Base-by-base conservation (phyloP, 495 filamentous ascomycete species). In the Xylaria telfairii region DNA sequence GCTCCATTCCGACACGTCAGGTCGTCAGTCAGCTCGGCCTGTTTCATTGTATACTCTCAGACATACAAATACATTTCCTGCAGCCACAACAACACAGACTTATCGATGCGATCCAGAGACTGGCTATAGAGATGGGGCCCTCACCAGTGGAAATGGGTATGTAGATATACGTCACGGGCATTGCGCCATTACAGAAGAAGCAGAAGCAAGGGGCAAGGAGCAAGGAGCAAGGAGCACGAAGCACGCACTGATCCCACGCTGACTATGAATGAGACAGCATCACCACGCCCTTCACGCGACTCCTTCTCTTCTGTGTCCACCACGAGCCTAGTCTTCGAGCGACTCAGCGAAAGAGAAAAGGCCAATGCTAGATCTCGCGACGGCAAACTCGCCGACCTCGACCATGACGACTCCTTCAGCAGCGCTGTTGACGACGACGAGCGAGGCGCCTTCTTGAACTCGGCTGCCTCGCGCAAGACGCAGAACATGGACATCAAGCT, bases 271-370 rank as follows among this genome's bases (percentile, higher is more conserved):
- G 28, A 32, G 15, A 47, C 15, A 77, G 78, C 79, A 69, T 78
- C 77, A 56, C 71, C 76, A 54, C 81, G 86, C 73, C 76, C 72
- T 46, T 90, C 89, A 32, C 77, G 82, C 65, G 88, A 88, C 71
- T 91, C 92, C 9, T 76, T 86, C 10, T 91, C 91, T 21, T 90
- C 90, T 39, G 87, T 89, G 17, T 95, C 92, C 39, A 93, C 92
- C 34, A 93, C 90, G 37, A 93, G 91, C 71, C 83, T 95, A 5
- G 88, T 93, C 68, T 89, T 95, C 71, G 93, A 95, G 67, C 88
- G 90, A 67, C 86, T 94, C 69, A 82, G 84, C 74, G 88, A 88
- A 69, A 81, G 82, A 72, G 82, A 79, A 65, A 83, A 78, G 39
- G 76, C 67, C 42, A 72, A 72, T 62, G 73, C 71, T 51, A 80